These are phyloP conservation scores for Aspergillus biplanus DNA, from an alignment of 495 filamentous ascomycete species.

Conservation along the genomic window DNA sequence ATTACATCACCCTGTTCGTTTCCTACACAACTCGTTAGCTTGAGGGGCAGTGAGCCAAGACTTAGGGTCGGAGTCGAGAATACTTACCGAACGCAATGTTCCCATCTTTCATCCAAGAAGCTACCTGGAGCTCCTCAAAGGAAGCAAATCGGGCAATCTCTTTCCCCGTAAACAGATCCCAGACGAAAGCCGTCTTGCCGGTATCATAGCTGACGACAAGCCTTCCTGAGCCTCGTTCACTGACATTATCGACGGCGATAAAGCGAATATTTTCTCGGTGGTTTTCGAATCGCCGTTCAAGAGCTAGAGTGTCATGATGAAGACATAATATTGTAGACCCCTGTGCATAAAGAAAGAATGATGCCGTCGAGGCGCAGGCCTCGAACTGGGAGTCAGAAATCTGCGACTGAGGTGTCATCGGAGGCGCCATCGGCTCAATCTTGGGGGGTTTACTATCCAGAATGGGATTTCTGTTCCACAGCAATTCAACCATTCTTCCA, in stretches of 20 bases:
- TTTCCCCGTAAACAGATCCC: constrained; percentile 92
- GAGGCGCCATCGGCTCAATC: constrained; percentile 48
- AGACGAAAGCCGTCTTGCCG: constrained; percentile 91
- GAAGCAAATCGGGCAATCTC: constrained; percentile 88
- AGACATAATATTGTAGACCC: constrained; percentile 76
- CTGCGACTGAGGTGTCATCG: constrained; percentile 37
- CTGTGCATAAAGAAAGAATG: constrained; percentile 85
- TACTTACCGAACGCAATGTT: constrained; percentile 95
- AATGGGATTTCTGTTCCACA: constrained; percentile 36
- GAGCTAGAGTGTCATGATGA: constrained; percentile 87
- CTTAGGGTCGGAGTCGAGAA: background rate
- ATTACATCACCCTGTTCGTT: constrained; percentile 92
- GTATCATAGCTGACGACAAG: constrained; percentile 92
- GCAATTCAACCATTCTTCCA: constrained; percentile 35
- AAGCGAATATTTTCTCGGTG: constrained; percentile 80
- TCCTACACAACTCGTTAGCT: constrained; percentile 51
- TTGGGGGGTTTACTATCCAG: constrained; percentile 33
- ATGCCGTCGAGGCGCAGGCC: constrained; percentile 83
- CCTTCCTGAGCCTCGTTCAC: constrained; percentile 81
- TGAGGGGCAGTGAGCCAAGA: background rate
- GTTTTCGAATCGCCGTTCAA: constrained; percentile 83
- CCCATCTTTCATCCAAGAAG: constrained; percentile 96
- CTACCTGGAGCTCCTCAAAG: constrained; percentile 82
- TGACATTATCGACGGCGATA: constrained; percentile 89
- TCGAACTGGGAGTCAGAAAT: constrained; percentile 65